Conservation (phyloP, 106 monocot genomes). For the Triglochin maritima region DNA sequence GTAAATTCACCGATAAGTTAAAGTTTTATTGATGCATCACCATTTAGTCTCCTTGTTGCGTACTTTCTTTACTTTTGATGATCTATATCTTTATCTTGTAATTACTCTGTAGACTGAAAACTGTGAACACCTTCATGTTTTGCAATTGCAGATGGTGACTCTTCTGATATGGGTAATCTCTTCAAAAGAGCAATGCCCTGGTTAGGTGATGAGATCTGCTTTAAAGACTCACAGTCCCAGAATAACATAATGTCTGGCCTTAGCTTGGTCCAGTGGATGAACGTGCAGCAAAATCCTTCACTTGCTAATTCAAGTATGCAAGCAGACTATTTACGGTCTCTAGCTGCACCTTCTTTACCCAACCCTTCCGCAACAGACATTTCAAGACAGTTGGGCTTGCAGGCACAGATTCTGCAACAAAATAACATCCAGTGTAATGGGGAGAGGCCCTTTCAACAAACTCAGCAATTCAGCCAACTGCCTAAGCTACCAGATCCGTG, state of each 20-base stretch:
- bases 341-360: slow-evolving; percentile 37
- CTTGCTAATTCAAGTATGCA: slow-evolving; percentile 40
- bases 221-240: slow-evolving; percentile 68
- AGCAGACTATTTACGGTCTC: slow-evolving; percentile 43
- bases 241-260: slow-evolving; percentile 70
- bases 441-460: slow-evolving; percentile 34
- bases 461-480: slow-evolving; percentile 36
- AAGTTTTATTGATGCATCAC: background rate
- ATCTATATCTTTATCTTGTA: background rate
- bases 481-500: slow-evolving; percentile 29
- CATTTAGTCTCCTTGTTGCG: background rate
- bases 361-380: slow-evolving; percentile 46
- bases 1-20: background rate
- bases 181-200: slow-evolving; percentile 85
- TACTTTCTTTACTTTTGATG: background rate
- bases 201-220: slow-evolving; percentile 80
- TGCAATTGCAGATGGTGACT: slow-evolving; percentile 58
- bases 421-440: slow-evolving; percentile 47
- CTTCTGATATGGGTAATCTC: slow-evolving; percentile 63
- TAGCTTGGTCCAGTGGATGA: slow-evolving; percentile 88
- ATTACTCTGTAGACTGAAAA: background rate
- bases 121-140: background rate
- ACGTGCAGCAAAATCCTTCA: slow-evolving; percentile 61
- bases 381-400: slow-evolving; percentile 49
- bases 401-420: slow-evolving; percentile 54